Evolutionary conservation across 2,329 filamentous ascomycete genomes (phyloP), one percentile per base, ranked within the genome.

Genomic region (Samsoniella hepiali): DNA sequence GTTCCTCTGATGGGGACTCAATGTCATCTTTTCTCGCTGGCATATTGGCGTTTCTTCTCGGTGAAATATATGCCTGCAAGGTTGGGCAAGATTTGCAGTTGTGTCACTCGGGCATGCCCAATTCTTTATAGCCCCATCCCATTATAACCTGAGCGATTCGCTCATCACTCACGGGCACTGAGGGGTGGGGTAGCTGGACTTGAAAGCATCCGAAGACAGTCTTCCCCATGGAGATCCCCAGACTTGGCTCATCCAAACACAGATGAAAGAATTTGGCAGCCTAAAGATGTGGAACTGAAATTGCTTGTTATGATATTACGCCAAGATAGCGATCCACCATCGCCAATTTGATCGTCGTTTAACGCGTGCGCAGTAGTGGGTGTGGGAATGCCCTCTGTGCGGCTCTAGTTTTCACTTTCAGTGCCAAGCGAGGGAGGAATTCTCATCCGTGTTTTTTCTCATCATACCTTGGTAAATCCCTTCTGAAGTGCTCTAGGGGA

Each of bases 1-100:
- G 34, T 27, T 61, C 58, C 9, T 61, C 58, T 1, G 58, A 53
- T 5, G 58, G 58, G 10, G 58, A 42, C 47, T 61, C 58, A 11
- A 44, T 32, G 47, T 61, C 58, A 9, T 29, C 44, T 27, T 54
- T 54, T 29, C 15, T 22, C 29, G 47, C 11, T 2, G 58, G 36
- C 58, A 61, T 61, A 22, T 38, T 36, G 49, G 34, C 38, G 45
- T 10, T 7, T 7, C 17, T 40, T 10, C 1, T 15, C 36, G 9
- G 15, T 50, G 11, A 4, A 4, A 11, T 42, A 31, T 5, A 44
- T 31, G 22, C 5, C 3, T 31, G 4, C 42, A 29, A 2, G 13
- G 2, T 15, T 31, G 10, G 22, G 10, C n/a, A 5, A 54, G 17
- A 5, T 9, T n/a, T 56, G 9, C 15, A 34, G n/a, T 1, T 17